phyloP scores from a whole-genome alignment of 2,329 filamentous ascomycete genomes.

The Cladobotryum protrusum region DNA sequence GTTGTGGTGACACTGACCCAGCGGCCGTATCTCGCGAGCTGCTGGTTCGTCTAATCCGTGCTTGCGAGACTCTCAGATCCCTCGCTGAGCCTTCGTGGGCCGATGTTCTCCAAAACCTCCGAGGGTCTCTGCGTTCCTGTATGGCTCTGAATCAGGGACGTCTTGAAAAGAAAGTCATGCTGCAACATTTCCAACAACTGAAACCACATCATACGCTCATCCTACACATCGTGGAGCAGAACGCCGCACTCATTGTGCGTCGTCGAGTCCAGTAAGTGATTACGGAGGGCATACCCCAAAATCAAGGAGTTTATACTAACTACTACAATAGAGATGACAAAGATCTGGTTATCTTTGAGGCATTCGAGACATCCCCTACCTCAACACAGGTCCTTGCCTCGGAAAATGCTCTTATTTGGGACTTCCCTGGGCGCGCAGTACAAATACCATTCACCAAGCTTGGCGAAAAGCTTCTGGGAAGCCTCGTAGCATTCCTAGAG shows the following conservation, averaged over 20 bases:
- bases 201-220: conserved; percentile 1
- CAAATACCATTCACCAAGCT: conserved; percentile 33
- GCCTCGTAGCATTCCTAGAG: conserved; percentile 47
- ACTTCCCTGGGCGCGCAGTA: conserved; percentile 53
- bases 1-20: conserved; percentile 5
- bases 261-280: conserved; percentile 15
- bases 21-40: conserved; percentile 5
- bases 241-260: conserved; percentile 26
- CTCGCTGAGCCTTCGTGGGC: background rate
- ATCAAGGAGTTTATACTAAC: background rate
- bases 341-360: conserved; percentile 38
- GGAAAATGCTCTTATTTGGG: conserved; percentile 46
- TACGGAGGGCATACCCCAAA: background rate
- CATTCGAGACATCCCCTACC: conserved; percentile 55
- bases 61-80: conserved; percentile 3
- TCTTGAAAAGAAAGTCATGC: conserved; percentile 1
- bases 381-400: conserved; percentile 48
- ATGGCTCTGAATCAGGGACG: background rate
- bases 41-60: conserved; percentile 8
- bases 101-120: background rate
- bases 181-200: conserved; percentile 2
- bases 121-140: conserved; percentile 1
- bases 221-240: conserved; percentile 22
- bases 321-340: conserved; percentile 8
- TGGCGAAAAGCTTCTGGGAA: conserved; percentile 36